Evolutionary conservation across 352 stramenopile genomes (phyloP).

Genomic region (Phytophthora palmivora): DNA sequence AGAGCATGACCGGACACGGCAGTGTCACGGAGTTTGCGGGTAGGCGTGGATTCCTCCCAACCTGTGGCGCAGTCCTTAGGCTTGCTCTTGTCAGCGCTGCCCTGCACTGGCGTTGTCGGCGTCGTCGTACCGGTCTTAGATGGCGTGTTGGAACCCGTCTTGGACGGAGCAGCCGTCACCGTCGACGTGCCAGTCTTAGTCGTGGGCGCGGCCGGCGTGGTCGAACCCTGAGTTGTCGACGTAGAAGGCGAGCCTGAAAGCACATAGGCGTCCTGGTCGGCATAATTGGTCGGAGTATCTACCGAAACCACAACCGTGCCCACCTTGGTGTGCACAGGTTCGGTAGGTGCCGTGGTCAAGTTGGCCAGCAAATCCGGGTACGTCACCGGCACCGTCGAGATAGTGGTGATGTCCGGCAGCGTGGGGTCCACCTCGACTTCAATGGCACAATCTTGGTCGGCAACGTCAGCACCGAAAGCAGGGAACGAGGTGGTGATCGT

Average conservation of each 20-base stretch:
- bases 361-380: constrained; percentile 32
- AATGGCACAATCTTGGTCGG: constrained; percentile 23
- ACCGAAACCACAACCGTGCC: constrained; percentile 28
- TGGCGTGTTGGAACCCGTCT: constrained; percentile 8
- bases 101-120: background rate
- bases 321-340: constrained; percentile 29
- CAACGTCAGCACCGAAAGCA: constrained; percentile 13
- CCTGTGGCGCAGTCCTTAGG: constrained; percentile 37
- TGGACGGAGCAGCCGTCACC: constrained; percentile 6
- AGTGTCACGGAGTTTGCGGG: constrained; percentile 25
- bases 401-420: constrained; percentile 33
- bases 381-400: constrained; percentile 23
- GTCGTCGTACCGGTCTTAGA: constrained; percentile 14
- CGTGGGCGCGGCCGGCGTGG: background rate
- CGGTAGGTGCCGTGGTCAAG: constrained; percentile 13
- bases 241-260: constrained; percentile 5
- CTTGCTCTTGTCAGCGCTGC: background rate
- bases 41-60: constrained; percentile 26
- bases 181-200: constrained; percentile 19
- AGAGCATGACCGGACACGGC: constrained; percentile 10
- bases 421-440: constrained; percentile 28
- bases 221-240: constrained; percentile 9
- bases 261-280: constrained; percentile 22
- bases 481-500: constrained; percentile 22
- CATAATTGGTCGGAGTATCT: constrained; percentile 4